Evolutionary conservation across 164 flowering plant genomes (phyloP).

Genomic region (Taxillus chinensis): DNA sequence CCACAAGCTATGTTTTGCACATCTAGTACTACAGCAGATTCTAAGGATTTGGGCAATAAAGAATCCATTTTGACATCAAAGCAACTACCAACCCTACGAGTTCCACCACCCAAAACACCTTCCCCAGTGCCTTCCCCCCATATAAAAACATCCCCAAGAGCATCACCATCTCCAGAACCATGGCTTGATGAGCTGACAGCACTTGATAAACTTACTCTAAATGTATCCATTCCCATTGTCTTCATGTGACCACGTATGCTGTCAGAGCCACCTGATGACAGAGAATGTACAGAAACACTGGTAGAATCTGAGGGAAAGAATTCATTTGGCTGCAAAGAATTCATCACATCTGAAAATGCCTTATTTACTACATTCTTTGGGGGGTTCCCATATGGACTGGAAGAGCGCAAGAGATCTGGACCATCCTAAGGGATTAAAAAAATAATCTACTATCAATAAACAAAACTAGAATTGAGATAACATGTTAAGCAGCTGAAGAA

Average conservation of each 20-base stretch:
- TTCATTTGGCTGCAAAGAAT: conserved; percentile 78
- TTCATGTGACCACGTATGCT: conserved; percentile 76
- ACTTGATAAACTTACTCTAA: conserved; percentile 93
- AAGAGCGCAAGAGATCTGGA: conserved; percentile 63
- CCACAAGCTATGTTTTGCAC: conserved; percentile 98
- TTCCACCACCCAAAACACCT: conserved; percentile 82
- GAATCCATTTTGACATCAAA: conserved; percentile 68
- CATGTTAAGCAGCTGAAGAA: background rate
- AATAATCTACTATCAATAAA: conserved; percentile 6
- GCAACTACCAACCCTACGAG: conserved; percentile 46
- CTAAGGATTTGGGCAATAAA: conserved; percentile 76
- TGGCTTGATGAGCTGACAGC: conserved; percentile 98
- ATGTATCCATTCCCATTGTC: conserved; percentile 67
- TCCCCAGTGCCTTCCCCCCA: conserved; percentile 98
- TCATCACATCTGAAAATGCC: conserved; percentile 66
- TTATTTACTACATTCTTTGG: conserved; percentile 76
- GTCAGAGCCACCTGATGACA: conserved; percentile 92
- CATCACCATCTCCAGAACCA: conserved; percentile 99
- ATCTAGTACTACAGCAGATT: conserved; percentile 94
- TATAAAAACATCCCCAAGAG: conserved; percentile 92
- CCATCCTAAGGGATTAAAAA: conserved; percentile 47
- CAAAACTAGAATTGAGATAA: conserved; percentile 5
- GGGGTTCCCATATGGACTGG: conserved; percentile 87
- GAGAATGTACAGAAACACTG: conserved; percentile 70
- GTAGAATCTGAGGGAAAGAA: conserved; percentile 85